Conservation (phyloP, 441 rosid genomes). For the Brassica hybrid region DNA sequence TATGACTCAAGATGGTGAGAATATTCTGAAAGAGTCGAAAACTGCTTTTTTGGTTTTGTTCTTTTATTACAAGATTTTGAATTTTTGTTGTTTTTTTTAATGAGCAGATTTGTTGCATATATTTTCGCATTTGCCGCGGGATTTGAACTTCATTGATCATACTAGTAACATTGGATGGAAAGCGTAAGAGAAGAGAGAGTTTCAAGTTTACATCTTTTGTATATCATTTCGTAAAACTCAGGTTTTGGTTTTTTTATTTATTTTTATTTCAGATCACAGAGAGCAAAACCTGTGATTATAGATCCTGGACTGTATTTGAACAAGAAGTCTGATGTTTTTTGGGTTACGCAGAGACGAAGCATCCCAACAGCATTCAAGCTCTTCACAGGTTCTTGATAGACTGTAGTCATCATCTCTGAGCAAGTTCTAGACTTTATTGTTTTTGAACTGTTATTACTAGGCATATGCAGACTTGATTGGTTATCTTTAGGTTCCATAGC, state of each 20-base stretch:
- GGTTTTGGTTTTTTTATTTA: slow-evolving; percentile 17
- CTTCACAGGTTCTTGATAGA: slow-evolving; percentile 79
- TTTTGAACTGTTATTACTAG: neutral
- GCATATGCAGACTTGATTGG: neutral
- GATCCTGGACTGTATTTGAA: slow-evolving; percentile 93
- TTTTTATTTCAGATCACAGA: slow-evolving; percentile 67
- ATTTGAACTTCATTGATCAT: slow-evolving; percentile 97
- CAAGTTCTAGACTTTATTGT: neutral
- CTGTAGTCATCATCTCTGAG: too few species aligned
- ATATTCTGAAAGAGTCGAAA: neutral
- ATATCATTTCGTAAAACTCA: neutral
- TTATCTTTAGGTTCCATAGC: too few species aligned
- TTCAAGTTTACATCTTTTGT: neutral
- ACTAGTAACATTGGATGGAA: slow-evolving; percentile 99
- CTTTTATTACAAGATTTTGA: neutral
- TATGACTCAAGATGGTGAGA: slow-evolving; percentile 95
- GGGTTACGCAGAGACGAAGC: slow-evolving; percentile 94
- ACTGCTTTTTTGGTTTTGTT: neutral
- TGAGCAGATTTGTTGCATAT: slow-evolving; percentile 86
- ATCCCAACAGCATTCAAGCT: slow-evolving; percentile 96
- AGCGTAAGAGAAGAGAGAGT: slow-evolving; percentile 65
- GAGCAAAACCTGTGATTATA: slow-evolving; percentile 91
- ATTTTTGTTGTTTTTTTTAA: slow-evolving; percentile 23
- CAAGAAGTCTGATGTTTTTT: slow-evolving; percentile 91
- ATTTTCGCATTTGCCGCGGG: slow-evolving; percentile 88